A percentile compares a stretch with the other conserved stretches of the same genome.
phyloP scores from a whole-genome alignment of 1,139 yeast species.

The Taphrina flavorubra region DNA sequence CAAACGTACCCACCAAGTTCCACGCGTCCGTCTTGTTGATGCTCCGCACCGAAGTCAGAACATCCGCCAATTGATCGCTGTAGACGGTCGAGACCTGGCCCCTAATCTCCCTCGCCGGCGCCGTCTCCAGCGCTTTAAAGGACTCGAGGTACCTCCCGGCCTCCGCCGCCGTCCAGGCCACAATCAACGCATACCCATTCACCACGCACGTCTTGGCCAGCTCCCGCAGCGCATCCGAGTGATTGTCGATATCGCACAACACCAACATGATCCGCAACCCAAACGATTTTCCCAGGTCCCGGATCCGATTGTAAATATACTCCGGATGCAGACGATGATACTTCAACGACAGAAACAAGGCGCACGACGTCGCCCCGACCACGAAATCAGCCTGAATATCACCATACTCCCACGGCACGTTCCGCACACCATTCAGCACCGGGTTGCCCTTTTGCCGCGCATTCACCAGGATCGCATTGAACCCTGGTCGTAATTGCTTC shows the following conservation, averaged over 20 bases:
- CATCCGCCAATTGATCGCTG: slow-evolving; percentile 59
- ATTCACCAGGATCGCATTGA: slow-evolving; percentile 56
- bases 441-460: slow-evolving; percentile 67
- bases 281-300: slow-evolving; percentile 58
- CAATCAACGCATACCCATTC: slow-evolving; percentile 70
- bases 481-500: slow-evolving; percentile 43
- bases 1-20: slow-evolving; percentile 61
- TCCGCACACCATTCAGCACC: slow-evolving; percentile 57
- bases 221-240: slow-evolving; percentile 70
- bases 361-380: slow-evolving; percentile 69
- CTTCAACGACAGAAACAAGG: slow-evolving; percentile 71
- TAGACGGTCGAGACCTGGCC: slow-evolving; percentile 58
- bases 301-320: slow-evolving; percentile 74
- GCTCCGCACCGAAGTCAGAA: slow-evolving; percentile 60
- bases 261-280: slow-evolving; percentile 69
- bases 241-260: slow-evolving; percentile 78
- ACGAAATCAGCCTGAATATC: slow-evolving; percentile 63
- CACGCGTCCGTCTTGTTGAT: slow-evolving; percentile 67
- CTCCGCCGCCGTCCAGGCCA: slow-evolving; percentile 84
- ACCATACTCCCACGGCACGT: slow-evolving; percentile 61
- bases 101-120: slow-evolving; percentile 54
- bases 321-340: slow-evolving; percentile 87
- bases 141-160: slow-evolving; percentile 74
- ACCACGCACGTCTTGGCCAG: slow-evolving; percentile 72
- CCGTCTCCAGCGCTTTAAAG: slow-evolving; percentile 51